These are phyloP conservation scores for Irpex sp. DNA, from an alignment of 1,284 basidiomycete genomes.

Conservation along the genomic window DNA sequence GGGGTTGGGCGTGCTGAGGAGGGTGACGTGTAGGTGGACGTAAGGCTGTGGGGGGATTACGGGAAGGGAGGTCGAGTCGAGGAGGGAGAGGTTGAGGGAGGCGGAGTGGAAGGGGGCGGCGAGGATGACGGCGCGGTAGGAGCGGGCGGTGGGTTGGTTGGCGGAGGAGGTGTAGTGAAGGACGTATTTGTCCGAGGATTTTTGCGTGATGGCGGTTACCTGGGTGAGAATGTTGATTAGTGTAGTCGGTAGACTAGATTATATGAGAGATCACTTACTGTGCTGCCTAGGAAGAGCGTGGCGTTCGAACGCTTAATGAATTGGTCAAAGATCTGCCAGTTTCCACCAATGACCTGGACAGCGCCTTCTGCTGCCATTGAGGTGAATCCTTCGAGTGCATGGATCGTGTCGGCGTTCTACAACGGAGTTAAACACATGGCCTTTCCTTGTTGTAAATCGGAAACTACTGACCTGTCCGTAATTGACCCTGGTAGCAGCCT, in stretches of 20 bases:
- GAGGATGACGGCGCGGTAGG: constrained; percentile 69
- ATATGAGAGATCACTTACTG: constrained; percentile 38
- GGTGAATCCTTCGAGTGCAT: constrained; percentile 75
- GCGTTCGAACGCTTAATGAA: constrained; percentile 75
- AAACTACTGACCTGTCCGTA: constrained; percentile 67
- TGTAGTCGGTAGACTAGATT: neutral
- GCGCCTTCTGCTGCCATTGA: constrained; percentile 78
- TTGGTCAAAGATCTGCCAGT: constrained; percentile 82
- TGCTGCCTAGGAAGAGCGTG: constrained; percentile 63
- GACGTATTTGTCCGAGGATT: constrained; percentile 34
- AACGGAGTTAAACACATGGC: neutral
- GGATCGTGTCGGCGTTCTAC: constrained; percentile 71
- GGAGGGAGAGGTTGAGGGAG: constrained; percentile 46
- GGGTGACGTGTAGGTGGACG: constrained; percentile 85
- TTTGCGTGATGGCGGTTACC: constrained; percentile 48
- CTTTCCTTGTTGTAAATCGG: neutral
- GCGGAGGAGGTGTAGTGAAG: constrained; percentile 32
- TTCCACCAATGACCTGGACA: constrained; percentile 72
- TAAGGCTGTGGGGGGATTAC: constrained; percentile 70
- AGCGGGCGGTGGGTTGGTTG: constrained; percentile 10
- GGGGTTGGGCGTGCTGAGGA: constrained; percentile 75
- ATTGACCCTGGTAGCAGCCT: constrained; percentile 85
- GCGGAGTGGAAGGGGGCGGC: constrained; percentile 75
- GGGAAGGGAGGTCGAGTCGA: constrained; percentile 33
- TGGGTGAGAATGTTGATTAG: constrained; percentile 21